Percentiles rank a stretch among this genome's conserved stretches.
Conservation (phyloP, 331 rosid genomes). For the Prunus yedoensis region DNA sequence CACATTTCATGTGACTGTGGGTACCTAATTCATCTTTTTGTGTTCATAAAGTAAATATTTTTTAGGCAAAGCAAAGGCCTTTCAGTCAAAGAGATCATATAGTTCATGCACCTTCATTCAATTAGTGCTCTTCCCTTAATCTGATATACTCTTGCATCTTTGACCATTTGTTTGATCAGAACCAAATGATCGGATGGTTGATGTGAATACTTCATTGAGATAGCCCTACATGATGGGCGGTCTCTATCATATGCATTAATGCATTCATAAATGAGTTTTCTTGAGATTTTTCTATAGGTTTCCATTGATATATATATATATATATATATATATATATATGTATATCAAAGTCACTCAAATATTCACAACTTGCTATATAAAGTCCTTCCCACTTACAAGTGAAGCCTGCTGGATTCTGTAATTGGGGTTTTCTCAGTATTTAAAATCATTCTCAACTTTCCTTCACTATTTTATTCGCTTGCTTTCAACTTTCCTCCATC, state of each 20-base stretch:
- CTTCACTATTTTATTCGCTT: conserved; percentile 30
- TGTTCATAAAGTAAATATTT: conserved; percentile 23
- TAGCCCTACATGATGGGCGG: conserved; percentile 58
- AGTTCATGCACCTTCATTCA: conserved; percentile 55
- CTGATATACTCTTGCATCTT: conserved; percentile 22
- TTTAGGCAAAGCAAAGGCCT: conserved; percentile 27
- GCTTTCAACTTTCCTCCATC: conserved; percentile 18
- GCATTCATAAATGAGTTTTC: conserved; percentile 36
- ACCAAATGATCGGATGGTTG: conserved; percentile 22
- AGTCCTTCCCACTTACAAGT: conserved; percentile 39
- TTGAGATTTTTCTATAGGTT: conserved; percentile 13
- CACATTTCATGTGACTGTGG: conserved; percentile 72
- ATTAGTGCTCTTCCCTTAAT: conserved; percentile 28
- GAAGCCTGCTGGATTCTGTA: conserved; percentile 24
- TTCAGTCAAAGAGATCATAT: conserved; percentile 32
- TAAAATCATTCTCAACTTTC: conserved; percentile 27
- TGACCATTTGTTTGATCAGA: conserved; percentile 17
- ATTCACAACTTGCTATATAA: conserved; percentile 40
- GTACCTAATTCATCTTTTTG: conserved; percentile 27
- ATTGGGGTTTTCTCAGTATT: conserved; percentile 10
- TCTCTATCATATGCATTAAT: conserved; percentile 37
- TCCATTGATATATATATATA: conserved; percentile 11
- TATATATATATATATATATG: neutral
- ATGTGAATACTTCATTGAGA: neutral
- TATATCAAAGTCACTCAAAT: neutral